These are phyloP conservation scores for Syzygium syzygioides DNA, from an alignment of 441 rosid species.

Conservation along the genomic window DNA sequence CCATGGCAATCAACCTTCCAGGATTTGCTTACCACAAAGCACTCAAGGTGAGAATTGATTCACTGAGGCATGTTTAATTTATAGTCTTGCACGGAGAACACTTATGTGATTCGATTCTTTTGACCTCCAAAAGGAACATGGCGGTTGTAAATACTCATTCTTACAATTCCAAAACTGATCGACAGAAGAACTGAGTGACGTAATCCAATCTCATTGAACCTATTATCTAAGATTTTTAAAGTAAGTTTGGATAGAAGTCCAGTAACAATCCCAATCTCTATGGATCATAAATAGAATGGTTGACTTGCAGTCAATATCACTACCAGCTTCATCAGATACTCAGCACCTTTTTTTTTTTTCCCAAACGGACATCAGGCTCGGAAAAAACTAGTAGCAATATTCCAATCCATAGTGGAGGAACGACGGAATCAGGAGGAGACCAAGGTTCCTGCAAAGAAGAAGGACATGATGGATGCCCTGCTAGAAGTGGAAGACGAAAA, in stretches of 20 bases:
- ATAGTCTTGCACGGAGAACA: not conserved
- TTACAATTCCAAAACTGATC: not conserved
- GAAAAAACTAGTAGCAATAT: conserved; percentile 50
- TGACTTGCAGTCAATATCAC: not conserved
- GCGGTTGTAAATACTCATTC: not conserved
- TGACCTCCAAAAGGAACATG: not conserved
- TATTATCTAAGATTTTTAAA: not conserved
- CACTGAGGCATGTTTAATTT: not conserved
- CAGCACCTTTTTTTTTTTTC: not conserved
- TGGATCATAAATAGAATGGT: not conserved
- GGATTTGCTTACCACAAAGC: conserved; percentile 83
- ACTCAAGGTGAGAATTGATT: conserved; percentile 44
- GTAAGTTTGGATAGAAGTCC: not conserved
- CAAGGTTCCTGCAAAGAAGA: not conserved
- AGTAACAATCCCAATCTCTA: not conserved
- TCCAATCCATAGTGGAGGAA: conserved; percentile 44
- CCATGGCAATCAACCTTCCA: conserved; percentile 83
- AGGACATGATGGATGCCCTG: conserved; percentile 80
- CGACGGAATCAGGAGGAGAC: conserved; percentile 32
- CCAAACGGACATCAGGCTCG: conserved; percentile 44
- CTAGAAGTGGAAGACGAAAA: conserved; percentile 61
- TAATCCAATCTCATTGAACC: not conserved
- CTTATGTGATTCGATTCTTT: not conserved
- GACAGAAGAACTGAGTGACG: not conserved
- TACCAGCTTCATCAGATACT: not conserved